Conservation (phyloP, 208 protist species). For the Wallacemonas sp. region DNA sequence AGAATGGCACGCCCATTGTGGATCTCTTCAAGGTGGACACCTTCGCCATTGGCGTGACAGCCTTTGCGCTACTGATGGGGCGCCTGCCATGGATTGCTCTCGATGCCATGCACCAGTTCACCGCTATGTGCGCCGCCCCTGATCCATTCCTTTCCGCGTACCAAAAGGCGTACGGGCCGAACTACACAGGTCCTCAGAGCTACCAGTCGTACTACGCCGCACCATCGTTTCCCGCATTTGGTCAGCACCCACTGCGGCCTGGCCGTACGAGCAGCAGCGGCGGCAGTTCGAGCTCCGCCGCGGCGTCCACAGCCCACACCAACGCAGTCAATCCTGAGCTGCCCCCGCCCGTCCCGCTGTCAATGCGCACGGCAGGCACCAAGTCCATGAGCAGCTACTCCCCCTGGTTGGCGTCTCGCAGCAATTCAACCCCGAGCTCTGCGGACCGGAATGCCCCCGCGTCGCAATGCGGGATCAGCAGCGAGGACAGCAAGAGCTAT, state of each 20-base stretch:
- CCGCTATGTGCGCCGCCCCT: constrained; percentile 37
- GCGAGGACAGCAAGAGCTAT: neutral
- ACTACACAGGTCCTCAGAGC: constrained; percentile 9
- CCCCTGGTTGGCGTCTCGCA: neutral
- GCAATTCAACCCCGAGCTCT: neutral
- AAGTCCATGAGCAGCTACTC: neutral
- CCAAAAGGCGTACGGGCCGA: constrained; percentile 27
- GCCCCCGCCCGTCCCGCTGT: neutral
- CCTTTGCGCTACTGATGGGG: constrained; percentile 65
- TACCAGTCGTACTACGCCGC: neutral
- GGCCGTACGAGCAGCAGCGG: neutral
- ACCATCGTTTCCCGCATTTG: neutral
- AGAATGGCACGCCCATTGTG: constrained; percentile 12
- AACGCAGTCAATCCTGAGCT: neutral
- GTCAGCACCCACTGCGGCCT: neutral
- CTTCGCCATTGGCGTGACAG: constrained; percentile 69
- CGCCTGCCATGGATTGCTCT: constrained; percentile 55
- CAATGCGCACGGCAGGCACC: neutral
- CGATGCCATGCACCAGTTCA: constrained; percentile 41
- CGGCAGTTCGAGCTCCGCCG: neutral
- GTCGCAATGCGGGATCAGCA: neutral
- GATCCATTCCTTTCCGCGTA: constrained; percentile 55
- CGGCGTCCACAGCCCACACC: neutral
- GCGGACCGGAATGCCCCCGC: neutral
- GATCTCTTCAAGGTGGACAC: constrained; percentile 74